Percentiles rank a stretch among this genome's conserved stretches.
Conservation (phyloP, 2,329 filamentous ascomycete genomes). For the Alternaria hordeiaustralica region DNA sequence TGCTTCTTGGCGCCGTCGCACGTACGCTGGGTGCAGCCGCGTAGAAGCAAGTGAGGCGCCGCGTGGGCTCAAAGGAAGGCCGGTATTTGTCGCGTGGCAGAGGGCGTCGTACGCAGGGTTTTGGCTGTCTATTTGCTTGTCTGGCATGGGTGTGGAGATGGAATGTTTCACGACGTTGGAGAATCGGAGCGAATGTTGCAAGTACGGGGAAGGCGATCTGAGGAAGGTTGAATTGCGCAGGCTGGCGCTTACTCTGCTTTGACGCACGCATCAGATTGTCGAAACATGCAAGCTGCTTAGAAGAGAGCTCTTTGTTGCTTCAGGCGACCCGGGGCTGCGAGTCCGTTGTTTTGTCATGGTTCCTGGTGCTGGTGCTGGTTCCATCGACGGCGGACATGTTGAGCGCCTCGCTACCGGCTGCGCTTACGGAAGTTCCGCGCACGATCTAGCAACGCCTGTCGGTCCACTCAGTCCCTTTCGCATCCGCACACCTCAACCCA, state of each 20-base stretch:
- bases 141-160: slow-evolving; percentile 8
- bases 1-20: slow-evolving; percentile 14
- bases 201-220: not conserved
- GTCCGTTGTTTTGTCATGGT: not conserved
- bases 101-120: slow-evolving; percentile 1
- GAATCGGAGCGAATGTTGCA: not conserved
- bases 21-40: not conserved
- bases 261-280: not conserved
- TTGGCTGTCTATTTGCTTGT: slow-evolving; percentile 9
- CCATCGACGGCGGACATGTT: not conserved
- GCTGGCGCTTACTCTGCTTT: not conserved
- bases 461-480: slow-evolving; percentile 17
- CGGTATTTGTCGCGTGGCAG: slow-evolving; percentile 12
- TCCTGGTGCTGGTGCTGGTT: slow-evolving; percentile 1
- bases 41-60: slow-evolving; percentile 1
- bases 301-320: not conserved
- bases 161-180: slow-evolving; percentile 8
- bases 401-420: slow-evolving; percentile 17
- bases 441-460: slow-evolving; percentile 8
- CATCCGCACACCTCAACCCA: slow-evolving; percentile 21
- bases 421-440: slow-evolving; percentile 14
- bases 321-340: not conserved
- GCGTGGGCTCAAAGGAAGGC: slow-evolving; percentile 7
- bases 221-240: slow-evolving; percentile 1
- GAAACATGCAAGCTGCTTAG: not conserved